Conservation (phyloP, 163 green algal species). For the Scenedesmus sp. region DNA sequence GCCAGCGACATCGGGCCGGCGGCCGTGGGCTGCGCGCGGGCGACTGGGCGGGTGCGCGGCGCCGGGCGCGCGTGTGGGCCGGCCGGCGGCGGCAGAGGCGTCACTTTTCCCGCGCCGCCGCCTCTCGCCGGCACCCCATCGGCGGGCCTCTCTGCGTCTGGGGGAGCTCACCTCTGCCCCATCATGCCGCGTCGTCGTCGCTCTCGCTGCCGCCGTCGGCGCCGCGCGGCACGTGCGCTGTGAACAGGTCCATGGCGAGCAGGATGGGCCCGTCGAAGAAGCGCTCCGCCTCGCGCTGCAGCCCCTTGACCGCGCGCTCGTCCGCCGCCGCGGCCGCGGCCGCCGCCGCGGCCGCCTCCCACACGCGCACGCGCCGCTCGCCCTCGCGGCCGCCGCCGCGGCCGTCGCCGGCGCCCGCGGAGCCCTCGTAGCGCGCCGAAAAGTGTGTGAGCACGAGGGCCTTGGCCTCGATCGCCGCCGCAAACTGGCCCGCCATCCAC, state of each 20-base stretch:
- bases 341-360: neutral
- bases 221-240: slow-evolving; percentile 8
- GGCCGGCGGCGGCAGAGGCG: too few relatives aligned
- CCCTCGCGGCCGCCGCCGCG: neutral
- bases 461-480: slow-evolving; percentile 67
- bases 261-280: slow-evolving; percentile 9
- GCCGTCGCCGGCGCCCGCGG: neutral
- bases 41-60: too few relatives aligned
- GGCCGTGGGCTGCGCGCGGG: too few relatives aligned
- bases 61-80: too few relatives aligned
- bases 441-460: slow-evolving; percentile 96
- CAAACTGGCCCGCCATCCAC: slow-evolving; percentile 90
- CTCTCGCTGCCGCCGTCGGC: too few relatives aligned
- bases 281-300: slow-evolving; percentile 23
- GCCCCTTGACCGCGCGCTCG: neutral
- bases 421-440: slow-evolving; percentile 75
- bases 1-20: too few relatives aligned
- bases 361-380: neutral
- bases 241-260: slow-evolving; percentile 38
- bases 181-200: too few relatives aligned
- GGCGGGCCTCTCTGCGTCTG: too few relatives aligned
- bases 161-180: too few relatives aligned
- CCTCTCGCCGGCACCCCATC: too few relatives aligned
- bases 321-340: neutral
- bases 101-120: too few relatives aligned